Conservation (phyloP, 441 rosid species). For the Brassica balearica region DNA sequence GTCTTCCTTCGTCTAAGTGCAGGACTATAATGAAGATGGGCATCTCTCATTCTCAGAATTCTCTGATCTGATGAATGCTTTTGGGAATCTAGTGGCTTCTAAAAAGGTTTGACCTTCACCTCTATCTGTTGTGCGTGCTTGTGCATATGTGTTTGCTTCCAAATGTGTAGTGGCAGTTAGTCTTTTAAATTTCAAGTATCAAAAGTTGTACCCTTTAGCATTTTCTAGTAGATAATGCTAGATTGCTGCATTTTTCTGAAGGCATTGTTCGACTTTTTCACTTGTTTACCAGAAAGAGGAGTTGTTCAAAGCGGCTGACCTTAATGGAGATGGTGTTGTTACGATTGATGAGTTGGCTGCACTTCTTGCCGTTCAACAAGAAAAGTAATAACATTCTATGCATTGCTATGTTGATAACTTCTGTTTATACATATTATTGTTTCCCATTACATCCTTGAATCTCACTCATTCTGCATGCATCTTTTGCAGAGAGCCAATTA, state of each 20-base stretch:
- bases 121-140: slow-evolving; percentile 12
- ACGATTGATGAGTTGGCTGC: slow-evolving; percentile 93
- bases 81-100: slow-evolving; percentile 85
- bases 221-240: slow-evolving; percentile 11
- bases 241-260: slow-evolving; percentile 21
- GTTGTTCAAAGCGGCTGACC: slow-evolving; percentile 91
- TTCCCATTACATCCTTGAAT: slow-evolving; percentile 10
- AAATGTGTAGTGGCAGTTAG: slow-evolving; percentile 17
- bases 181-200: slow-evolving; percentile 2
- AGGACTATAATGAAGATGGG: slow-evolving; percentile 93
- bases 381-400: slow-evolving; percentile 60
- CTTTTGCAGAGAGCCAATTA: slow-evolving; percentile 71
- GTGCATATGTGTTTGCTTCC: slow-evolving; percentile 11
- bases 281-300: slow-evolving; percentile 81
- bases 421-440: slow-evolving; percentile 4
- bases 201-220: slow-evolving; percentile 12
- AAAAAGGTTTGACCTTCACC: slow-evolving; percentile 67
- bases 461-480: slow-evolving; percentile 16
- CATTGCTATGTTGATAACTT: slow-evolving; percentile 13
- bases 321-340: slow-evolving; percentile 88
- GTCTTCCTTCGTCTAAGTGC: slow-evolving; percentile 29
- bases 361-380: slow-evolving; percentile 89
- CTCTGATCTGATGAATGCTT: slow-evolving; percentile 80
- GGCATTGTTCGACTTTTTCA: slow-evolving; percentile 32
- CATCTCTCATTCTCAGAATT: slow-evolving; percentile 86